Evolutionary conservation across 495 filamentous ascomycete genomes (phyloP).

Genomic region (Penicillium macrosclerotiorum): DNA sequence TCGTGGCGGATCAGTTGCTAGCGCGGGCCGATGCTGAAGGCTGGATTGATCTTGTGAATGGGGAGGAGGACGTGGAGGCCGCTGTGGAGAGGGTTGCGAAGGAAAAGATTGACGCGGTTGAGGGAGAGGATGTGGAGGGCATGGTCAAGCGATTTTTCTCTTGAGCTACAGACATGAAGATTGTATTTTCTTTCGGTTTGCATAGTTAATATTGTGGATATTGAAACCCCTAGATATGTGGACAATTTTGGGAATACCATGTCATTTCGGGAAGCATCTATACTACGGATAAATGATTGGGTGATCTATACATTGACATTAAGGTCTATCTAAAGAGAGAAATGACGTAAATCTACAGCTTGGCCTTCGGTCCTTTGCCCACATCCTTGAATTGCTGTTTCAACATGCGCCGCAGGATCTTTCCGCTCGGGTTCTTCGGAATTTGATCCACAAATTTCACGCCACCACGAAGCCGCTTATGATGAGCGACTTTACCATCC

Average conservation of each 20-base stretch:
- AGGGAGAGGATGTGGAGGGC: constrained; percentile 61
- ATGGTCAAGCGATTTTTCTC: constrained; percentile 44
- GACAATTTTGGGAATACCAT: neutral
- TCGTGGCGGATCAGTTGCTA: constrained; percentile 62
- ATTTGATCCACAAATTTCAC: constrained; percentile 78
- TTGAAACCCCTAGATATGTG: neutral
- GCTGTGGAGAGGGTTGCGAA: constrained; percentile 64
- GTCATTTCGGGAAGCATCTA: too few species aligned
- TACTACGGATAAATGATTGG: too few species aligned
- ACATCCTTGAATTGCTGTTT: constrained; percentile 53
- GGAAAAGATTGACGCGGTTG: constrained; percentile 62
- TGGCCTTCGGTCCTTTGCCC: constrained; percentile 37
- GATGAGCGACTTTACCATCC: constrained; percentile 57
- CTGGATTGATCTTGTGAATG: constrained; percentile 61
- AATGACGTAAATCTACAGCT: constrained; percentile 29
- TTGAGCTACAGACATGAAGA: neutral
- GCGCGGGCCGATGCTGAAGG: constrained; percentile 56
- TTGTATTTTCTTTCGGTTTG: neutral
- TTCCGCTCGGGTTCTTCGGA: constrained; percentile 83
- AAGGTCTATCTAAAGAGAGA: too few species aligned
- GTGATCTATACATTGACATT: too few species aligned
- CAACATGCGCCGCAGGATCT: constrained; percentile 77
- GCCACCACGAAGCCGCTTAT: constrained; percentile 82
- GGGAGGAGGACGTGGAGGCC: constrained; percentile 55
- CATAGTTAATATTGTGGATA: too few species aligned